Evolutionary conservation across 768 basidiomycete species (phyloP).

Genomic region (Fomitopsis serialis): DNA sequence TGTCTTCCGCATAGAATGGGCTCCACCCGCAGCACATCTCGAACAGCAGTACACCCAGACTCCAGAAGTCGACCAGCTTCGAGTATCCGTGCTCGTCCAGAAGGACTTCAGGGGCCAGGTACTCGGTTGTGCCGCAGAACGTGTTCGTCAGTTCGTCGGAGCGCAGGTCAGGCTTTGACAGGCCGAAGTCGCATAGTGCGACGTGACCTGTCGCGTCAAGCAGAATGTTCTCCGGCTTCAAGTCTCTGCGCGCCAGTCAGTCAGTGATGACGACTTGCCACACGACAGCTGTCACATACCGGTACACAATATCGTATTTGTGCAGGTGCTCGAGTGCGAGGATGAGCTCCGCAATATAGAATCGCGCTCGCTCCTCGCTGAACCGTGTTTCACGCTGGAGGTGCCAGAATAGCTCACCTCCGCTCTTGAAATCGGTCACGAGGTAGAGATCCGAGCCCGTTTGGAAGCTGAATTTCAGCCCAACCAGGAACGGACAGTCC

Average conservation of each 20-base stretch:
- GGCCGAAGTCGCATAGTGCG: conserved; percentile 96
- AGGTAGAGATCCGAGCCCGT: conserved; percentile 93
- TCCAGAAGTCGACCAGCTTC: conserved; percentile 99
- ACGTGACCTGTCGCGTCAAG: conserved; percentile 98
- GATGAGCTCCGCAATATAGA: conserved; percentile 95
- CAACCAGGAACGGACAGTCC: conserved; percentile 95
- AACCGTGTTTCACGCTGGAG: conserved; percentile 94
- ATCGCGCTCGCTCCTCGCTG: conserved; percentile 86
- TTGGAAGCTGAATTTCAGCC: conserved; percentile 97
- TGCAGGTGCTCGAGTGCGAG: conserved; percentile 95
- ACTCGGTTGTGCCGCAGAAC: conserved; percentile 98
- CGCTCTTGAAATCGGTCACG: conserved; percentile 98
- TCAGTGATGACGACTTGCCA: not conserved
- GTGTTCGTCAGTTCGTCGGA: conserved; percentile 97
- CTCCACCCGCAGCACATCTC: conserved; percentile 99
- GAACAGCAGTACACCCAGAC: conserved; percentile 89
- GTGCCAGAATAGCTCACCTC: conserved; percentile 98
- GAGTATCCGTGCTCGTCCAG: conserved; percentile 98
- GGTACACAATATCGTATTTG: conserved; percentile 94
- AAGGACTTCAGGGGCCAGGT: conserved; percentile 97
- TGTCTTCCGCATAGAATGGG: conserved; percentile 98
- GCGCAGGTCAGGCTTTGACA: conserved; percentile 93
- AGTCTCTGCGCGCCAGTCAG: conserved; percentile 48
- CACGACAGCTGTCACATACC: conserved; percentile 40
- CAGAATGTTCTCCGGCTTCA: conserved; percentile 98